These are phyloP conservation scores for Vigna angularis DNA, from an alignment of 306 rosid species.

Conservation along the genomic window DNA sequence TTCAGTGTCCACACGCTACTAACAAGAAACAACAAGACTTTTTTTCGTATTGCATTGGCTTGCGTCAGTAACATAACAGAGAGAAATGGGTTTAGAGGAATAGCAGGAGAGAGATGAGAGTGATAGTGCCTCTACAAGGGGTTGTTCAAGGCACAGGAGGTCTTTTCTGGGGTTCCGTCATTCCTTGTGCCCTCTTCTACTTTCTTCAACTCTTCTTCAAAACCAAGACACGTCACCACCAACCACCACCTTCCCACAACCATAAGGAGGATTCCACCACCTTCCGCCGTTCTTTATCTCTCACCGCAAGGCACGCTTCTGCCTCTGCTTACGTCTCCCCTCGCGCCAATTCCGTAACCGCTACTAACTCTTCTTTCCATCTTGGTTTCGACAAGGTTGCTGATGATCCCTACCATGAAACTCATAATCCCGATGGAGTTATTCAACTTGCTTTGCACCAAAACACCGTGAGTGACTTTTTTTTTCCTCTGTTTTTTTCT, in stretches of 20 bases:
- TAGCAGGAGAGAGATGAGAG: constrained; percentile 60
- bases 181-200: constrained; percentile 93
- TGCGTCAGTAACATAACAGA: too few species aligned
- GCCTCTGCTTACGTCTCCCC: constrained; percentile 62
- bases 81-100: not conserved
- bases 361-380: constrained; percentile 52
- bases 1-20: not conserved
- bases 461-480: constrained; percentile 63
- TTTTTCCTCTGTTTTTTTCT: not conserved
- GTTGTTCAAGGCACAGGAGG: constrained; percentile 95
- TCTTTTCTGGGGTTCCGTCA: constrained; percentile 80
- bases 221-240: constrained; percentile 50
- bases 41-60: not conserved
- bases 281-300: constrained; percentile 65
- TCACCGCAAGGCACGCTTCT: constrained; percentile 52
- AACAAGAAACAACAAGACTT: not conserved
- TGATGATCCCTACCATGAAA: constrained; percentile 69
- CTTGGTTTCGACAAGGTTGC: constrained; percentile 58
- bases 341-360: constrained; percentile 55
- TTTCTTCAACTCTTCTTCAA: constrained; percentile 81
- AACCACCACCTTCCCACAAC: constrained; percentile 25
- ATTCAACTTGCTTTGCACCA: constrained; percentile 74
- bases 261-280: constrained; percentile 36
- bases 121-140: constrained; percentile 90
- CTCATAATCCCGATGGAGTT: constrained; percentile 71